Evolutionary conservation across 352 stramenopile genomes (phyloP).

Genomic region (Pythium oligandrum): DNA sequence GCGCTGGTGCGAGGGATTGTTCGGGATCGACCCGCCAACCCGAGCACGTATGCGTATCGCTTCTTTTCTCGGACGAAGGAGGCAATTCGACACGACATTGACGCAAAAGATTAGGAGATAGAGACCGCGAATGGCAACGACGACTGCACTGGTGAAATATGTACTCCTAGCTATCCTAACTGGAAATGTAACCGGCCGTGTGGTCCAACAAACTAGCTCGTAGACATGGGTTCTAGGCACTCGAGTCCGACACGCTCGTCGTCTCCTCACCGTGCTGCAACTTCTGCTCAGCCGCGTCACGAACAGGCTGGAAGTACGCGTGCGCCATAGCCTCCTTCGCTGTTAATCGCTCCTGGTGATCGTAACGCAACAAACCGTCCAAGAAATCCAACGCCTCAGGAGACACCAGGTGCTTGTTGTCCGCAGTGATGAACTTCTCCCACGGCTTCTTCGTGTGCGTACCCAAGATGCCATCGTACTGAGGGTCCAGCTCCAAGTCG

Average conservation of each 20-base stretch:
- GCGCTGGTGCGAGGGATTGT: conserved; percentile 54
- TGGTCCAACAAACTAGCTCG: neutral
- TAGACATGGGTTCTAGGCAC: conserved; percentile 30
- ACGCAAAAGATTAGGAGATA: conserved; percentile 33
- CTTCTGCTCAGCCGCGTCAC: conserved; percentile 71
- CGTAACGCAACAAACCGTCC: conserved; percentile 82
- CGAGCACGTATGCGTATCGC: conserved; percentile 43
- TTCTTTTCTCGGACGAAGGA: conserved; percentile 43
- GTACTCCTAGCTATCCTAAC: conserved; percentile 5
- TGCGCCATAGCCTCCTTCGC: conserved; percentile 98
- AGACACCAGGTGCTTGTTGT: conserved; percentile 97
- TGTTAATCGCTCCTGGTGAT: conserved; percentile 97
- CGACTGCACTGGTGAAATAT: neutral
- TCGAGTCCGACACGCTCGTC: conserved; percentile 72
- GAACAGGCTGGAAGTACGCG: conserved; percentile 96
- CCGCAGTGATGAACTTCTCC: conserved; percentile 97
- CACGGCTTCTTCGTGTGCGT: conserved; percentile 98
- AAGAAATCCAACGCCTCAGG: conserved; percentile 96
- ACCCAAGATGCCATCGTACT: conserved; percentile 98
- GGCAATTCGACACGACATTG: conserved; percentile 35
- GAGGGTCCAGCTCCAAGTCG: conserved; percentile 97
- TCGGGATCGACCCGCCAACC: conserved; percentile 41
- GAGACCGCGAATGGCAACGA: neutral
- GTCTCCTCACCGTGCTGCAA: conserved; percentile 64
- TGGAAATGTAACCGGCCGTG: conserved; percentile 7